phyloP scores from a whole-genome alignment of 2,329 filamentous ascomycete species.

The Arthroderma uncinatum region DNA sequence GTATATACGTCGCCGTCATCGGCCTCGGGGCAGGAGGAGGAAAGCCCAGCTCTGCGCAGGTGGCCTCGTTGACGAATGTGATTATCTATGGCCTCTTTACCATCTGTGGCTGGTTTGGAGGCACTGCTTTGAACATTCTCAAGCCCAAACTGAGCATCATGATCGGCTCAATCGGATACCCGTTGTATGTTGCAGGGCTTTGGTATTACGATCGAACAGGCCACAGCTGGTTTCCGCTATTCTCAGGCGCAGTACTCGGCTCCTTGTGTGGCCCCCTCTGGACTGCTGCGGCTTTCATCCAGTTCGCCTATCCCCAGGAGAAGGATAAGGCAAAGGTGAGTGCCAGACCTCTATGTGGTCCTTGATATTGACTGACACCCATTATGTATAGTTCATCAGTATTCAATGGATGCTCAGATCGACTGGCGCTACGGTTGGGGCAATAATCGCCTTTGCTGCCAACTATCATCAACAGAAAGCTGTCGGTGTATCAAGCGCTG shows the following conservation, averaged over 20 bases:
- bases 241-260: conserved; percentile 31
- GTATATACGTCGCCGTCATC: neutral
- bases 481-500: conserved; percentile 42
- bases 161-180: conserved; percentile 26
- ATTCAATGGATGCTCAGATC: conserved; percentile 81
- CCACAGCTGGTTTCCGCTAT: conserved; percentile 31
- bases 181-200: conserved; percentile 29
- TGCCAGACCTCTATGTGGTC: conserved; percentile 41
- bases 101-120: conserved; percentile 46
- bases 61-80: conserved; percentile 31
- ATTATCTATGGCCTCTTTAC: conserved; percentile 56
- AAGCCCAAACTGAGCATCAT: conserved; percentile 23
- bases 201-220: conserved; percentile 32
- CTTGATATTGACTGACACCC: conserved; percentile 29
- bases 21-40: neutral
- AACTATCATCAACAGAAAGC: conserved; percentile 3
- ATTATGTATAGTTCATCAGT: conserved; percentile 35
- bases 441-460: neutral
- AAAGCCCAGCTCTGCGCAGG: conserved; percentile 1
- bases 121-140: conserved; percentile 26
- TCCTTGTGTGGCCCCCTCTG: conserved; percentile 32
- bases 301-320: conserved; percentile 68
- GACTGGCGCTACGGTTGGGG: conserved; percentile 52
- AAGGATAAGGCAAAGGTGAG: conserved; percentile 69
- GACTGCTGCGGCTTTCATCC: conserved; percentile 32